phyloP scores from a whole-genome alignment of 768 basidiomycete genomes.

The Amyloporia xantha region DNA sequence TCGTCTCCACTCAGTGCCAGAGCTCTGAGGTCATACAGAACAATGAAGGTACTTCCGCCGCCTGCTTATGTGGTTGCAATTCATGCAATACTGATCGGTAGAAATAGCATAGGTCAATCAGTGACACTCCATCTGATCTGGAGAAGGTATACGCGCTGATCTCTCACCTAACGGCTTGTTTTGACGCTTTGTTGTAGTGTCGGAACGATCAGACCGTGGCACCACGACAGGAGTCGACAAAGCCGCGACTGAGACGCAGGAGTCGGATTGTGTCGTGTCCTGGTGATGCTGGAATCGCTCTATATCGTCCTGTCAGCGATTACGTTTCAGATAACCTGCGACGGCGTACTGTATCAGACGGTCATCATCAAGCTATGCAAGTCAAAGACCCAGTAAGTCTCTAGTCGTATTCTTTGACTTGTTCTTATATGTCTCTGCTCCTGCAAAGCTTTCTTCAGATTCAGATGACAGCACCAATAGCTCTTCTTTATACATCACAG shows the following conservation, averaged over 20 bases:
- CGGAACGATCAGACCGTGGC: too few relatives aligned
- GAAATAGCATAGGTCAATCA: too few relatives aligned
- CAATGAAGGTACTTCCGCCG: slow-evolving; percentile 1
- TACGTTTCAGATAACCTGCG: background rate
- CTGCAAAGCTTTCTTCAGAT: background rate
- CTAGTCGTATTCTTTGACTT: background rate
- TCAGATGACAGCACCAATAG: background rate
- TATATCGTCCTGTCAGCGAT: background rate
- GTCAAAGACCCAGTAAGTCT: background rate
- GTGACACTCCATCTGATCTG: too few relatives aligned
- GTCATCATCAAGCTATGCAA: background rate
- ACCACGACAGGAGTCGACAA: too few relatives aligned
- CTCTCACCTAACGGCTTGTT: too few relatives aligned
- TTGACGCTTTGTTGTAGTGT: too few relatives aligned
- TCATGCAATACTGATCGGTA: too few relatives aligned
- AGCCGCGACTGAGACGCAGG: background rate
- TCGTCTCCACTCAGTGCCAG: background rate
- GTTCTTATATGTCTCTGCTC: background rate
- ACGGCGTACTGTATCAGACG: background rate
- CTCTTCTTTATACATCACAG: slow-evolving; percentile 6
- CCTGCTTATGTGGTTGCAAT: too few relatives aligned
- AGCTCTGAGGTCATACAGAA: background rate
- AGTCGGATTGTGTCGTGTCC: background rate
- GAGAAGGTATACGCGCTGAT: too few relatives aligned
- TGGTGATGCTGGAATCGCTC: background rate